These are phyloP conservation scores for Polychytrium aggregatum DNA, from an alignment of 192 early-diverging fungal genomes.

Conservation along the genomic window DNA sequence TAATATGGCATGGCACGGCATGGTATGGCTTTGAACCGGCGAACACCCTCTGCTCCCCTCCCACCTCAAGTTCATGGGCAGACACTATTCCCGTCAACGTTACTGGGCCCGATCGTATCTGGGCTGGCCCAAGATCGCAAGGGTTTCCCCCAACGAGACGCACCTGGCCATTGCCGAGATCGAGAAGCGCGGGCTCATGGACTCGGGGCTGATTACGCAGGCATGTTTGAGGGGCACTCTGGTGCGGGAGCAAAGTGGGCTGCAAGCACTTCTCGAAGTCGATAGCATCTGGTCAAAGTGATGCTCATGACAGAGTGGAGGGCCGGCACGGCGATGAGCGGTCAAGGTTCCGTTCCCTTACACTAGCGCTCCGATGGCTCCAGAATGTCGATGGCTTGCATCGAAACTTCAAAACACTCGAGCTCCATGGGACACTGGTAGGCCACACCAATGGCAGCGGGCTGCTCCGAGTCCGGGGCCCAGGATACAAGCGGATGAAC, in stretches of 20 bases:
- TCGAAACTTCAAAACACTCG: slow-evolving; percentile 44
- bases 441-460: too few species aligned
- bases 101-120: slow-evolving; percentile 89
- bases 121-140: slow-evolving; percentile 60
- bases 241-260: too few species aligned
- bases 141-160: slow-evolving; percentile 60
- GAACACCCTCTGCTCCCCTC: background rate
- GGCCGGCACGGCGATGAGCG: too few species aligned
- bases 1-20: too few species aligned
- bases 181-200: slow-evolving; percentile 28
- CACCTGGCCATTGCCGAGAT: slow-evolving; percentile 52
- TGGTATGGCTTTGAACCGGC: background rate
- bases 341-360: too few species aligned
- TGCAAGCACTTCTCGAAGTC: too few species aligned
- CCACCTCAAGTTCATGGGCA: slow-evolving; percentile 36
- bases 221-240: too few species aligned
- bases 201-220: slow-evolving; percentile 57
- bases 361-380: too few species aligned
- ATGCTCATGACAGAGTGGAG: too few species aligned
- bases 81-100: slow-evolving; percentile 55
- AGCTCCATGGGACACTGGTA: slow-evolving; percentile 75
- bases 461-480: too few species aligned
- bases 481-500: too few species aligned
- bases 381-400: slow-evolving; percentile 91
- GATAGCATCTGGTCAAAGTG: too few species aligned